phyloP scores from a whole-genome alignment of 768 basidiomycete species.

The Collybia mongolica region DNA sequence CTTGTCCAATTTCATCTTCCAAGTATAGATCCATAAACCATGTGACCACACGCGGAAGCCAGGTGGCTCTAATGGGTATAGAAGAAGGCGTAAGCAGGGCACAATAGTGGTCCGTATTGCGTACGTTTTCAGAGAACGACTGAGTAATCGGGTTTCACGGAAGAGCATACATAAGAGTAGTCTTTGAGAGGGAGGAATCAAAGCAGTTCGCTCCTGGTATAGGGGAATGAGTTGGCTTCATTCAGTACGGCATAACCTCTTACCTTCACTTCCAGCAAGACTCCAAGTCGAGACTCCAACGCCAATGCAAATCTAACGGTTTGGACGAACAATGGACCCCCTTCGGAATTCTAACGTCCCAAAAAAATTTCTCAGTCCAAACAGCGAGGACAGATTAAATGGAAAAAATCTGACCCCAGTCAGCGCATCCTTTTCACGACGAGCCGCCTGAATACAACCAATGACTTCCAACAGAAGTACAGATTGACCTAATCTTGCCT shows the following conservation, averaged over 20 bases:
- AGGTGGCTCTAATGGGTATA: constrained; percentile 36
- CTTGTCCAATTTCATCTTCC: constrained; percentile 34
- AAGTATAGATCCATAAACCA: constrained; percentile 42
- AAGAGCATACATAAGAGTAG: constrained; percentile 61
- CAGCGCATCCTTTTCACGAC: constrained; percentile 42
- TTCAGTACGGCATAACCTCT: not conserved
- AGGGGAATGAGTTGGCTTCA: not conserved
- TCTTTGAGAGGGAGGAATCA: constrained; percentile 57
- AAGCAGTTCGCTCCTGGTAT: constrained; percentile 49
- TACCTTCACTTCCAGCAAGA: constrained; percentile 61
- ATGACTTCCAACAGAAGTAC: constrained; percentile 64
- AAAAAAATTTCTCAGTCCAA: not conserved
- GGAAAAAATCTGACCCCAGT: constrained; percentile 8
- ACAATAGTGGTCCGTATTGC: constrained; percentile 15
- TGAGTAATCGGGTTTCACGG: constrained; percentile 60
- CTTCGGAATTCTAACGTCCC: constrained; percentile 27
- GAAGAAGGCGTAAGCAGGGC: not conserved
- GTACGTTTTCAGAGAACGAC: constrained; percentile 63
- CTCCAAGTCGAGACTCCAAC: constrained; percentile 56
- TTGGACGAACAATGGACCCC: constrained; percentile 18
- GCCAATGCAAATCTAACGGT: constrained; percentile 44
- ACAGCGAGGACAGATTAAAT: not conserved
- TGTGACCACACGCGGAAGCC: constrained; percentile 40
- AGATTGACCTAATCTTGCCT: constrained; percentile 60
- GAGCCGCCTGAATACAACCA: constrained; percentile 41